Evolutionary conservation across 768 basidiomycete species (phyloP).

Genomic region (Paxillus rubicundulus): DNA sequence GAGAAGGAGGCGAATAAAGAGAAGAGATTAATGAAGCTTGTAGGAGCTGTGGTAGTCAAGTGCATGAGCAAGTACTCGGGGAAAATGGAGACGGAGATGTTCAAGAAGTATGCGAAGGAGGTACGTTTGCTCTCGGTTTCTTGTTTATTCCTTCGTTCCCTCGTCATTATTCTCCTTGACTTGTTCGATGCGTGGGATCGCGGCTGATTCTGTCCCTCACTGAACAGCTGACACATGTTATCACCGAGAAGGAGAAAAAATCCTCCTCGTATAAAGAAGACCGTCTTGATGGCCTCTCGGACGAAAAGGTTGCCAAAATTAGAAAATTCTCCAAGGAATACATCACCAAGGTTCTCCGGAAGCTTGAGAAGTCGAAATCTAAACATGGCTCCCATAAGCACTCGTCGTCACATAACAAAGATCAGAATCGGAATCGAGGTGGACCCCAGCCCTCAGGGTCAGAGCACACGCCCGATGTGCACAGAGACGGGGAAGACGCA

Average conservation of each 20-base stretch:
- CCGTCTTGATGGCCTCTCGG: conserved; percentile 70
- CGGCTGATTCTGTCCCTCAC: conserved; percentile 1
- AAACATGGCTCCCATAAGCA: conserved; percentile 16
- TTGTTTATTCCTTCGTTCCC: background rate
- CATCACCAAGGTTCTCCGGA: conserved; percentile 73
- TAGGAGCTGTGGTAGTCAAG: conserved; percentile 88
- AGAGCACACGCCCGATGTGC: conserved; percentile 8
- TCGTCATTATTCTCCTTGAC: background rate
- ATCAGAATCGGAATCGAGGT: conserved; percentile 2
- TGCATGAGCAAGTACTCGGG: conserved; percentile 87
- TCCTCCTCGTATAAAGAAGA: conserved; percentile 74
- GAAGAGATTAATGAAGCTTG: conserved; percentile 76
- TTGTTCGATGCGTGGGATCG: conserved; percentile 2
- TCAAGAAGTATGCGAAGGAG: conserved; percentile 96
- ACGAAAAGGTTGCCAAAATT: conserved; percentile 87
- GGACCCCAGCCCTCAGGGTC: conserved; percentile 13
- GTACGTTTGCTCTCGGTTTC: conserved; percentile 41
- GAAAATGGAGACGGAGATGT: conserved; percentile 70
- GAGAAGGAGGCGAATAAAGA: conserved; percentile 73
- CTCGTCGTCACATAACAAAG: conserved; percentile 18
- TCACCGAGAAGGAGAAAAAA: conserved; percentile 96
- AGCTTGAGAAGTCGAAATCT: conserved; percentile 48
- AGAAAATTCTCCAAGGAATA: conserved; percentile 94
- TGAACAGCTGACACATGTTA: conserved; percentile 73
- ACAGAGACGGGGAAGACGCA: conserved; percentile 8